Base-by-base conservation (phyloP, 1,139 yeast species). In the Saccharomyces pastorianus region DNA sequence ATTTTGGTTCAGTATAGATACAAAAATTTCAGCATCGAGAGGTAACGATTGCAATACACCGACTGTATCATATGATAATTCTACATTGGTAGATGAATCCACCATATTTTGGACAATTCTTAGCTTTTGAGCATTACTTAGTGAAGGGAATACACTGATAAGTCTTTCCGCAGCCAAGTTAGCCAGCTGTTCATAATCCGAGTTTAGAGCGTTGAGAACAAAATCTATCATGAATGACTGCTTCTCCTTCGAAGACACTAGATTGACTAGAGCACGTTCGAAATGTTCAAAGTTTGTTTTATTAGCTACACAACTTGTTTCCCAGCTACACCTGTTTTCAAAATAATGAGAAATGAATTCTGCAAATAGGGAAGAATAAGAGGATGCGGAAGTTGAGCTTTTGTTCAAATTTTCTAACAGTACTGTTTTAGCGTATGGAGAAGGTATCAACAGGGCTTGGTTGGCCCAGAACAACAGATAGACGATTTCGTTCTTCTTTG, bases 231-330 rank as follows among this genome's bases (percentile, higher is more conserved):
- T 90, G 55, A 72, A 72, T 9, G 67, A 70, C 57, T 75, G 76
- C 64, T 79, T 80, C 56, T 84, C 90, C 56, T 78, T 79, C 8
- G 78, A 74, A 11, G 87, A 79, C 20, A 88, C 80, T 56, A 85
- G 67, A 11, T 76, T 74, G 26, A 85, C 76, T 17, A 86, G 65
- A n/a, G 78, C 72, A 2, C 64, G 59, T 65, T 87, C 93, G 54
- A 85, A 78, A 1, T 70, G 73, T n/a, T 64, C 70, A 59, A 80
- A 77, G 53, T 77, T 75, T 47, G 81, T 73, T 54, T 81, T 80
- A 49, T 81, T 77, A 9, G 67, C 69, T 3, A 64, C 64, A 54
- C 88, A 81, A 56, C 75, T 76, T 1, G 60, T 56, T 51, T 73
- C 68, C 79, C 83, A 80, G 0, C 62, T 59, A 2, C 60, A 59